Base-by-base conservation (phyloP, 1,284 basidiomycete species). In the Heterobasidion annosum region DNA sequence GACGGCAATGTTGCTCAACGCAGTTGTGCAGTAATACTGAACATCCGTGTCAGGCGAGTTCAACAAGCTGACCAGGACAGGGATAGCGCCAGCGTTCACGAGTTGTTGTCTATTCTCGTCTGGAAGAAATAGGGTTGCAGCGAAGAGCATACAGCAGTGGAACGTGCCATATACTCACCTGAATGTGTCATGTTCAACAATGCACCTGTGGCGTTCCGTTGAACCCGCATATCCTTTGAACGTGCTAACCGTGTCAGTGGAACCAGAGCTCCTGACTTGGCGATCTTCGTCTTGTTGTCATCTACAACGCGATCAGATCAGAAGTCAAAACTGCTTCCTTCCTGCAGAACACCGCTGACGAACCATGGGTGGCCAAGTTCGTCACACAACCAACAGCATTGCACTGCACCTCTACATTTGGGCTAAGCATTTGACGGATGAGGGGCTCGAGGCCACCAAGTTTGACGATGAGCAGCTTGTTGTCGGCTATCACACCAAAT, bases 351-450 rank as follows among this genome's bases (percentile, higher is more conserved):
- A 43, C 34, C 34, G 56, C 47, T 40, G 34, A 72, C 83, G 57
- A 58, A 94, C 93, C 95, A 73, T 99, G 96, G 1, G 96, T 99
- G 16, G 97, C 97, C 54, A 99, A 79, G 70, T 99, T 99, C 40
- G 97, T 99, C 55, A 99, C 95, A 70, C 97, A 99, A 40, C 97
- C 97, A 40, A 99, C 97, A n/a, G 97, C 97, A 67, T 99, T 99
- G 76, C 97, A 99, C 70, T 99, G 97, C 1, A 99, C 97, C 69
- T 99, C 97, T 44, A 99, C 96, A 67, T 99, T 99, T 5, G 96
- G 95, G 64, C 92, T 95, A 54, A 98, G 84, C 97, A 99, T 99
- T 70, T 99, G 97, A 56, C 95, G 87, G 66, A 99, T 99, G 64
- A 99, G 80, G 53, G 96, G 97, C 69, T 99, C 97, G 45, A 99